Base-by-base conservation (phyloP, 1,139 yeast species). In the Taphrina pruni region DNA sequence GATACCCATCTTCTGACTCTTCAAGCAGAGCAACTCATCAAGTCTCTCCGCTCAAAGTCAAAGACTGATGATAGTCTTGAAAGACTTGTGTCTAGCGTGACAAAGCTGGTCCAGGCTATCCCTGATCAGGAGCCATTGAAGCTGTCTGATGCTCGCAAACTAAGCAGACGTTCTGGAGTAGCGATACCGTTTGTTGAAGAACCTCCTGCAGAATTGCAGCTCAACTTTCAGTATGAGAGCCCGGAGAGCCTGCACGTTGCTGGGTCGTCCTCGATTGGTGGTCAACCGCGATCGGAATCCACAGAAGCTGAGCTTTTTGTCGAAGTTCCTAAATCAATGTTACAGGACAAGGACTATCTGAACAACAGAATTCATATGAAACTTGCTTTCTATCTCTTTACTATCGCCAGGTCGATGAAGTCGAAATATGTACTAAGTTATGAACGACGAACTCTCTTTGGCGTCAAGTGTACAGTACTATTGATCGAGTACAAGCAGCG, bases 291-390 rank as follows among this genome's bases (percentile, higher is more conserved):
- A 21, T 32, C 60, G 14, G 46, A 32, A 12, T 6, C 21, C 3
- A 11, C 45, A 5, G 46, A 32, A 41, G 46, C 41, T 17, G 68
- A 48, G 20, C 32, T 68, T 8, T 39, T 36, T 17, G 58, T 56
- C 2, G 65, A 56, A 20, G 43, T 69, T 11, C 69, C 70, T 5
- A 26, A 26, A 12, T 46, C 48, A 38, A 76, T 90, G 65, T 88
- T 94, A 76, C 94, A 88, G 76, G 87, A 88, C 66, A 94, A 95
- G 79, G 99, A 94, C 78, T 91, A 88, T 76, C 81, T 93, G 74
- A 94, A 94, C 79, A 92, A 90, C 79, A 84, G 98, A 76, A 94
- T 96, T 58, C 81, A 91, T 70, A 92, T 93, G 79, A 94, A 94
- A 79, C 84, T 97, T 73, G 88, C 97, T 4, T 94, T 90, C 74